These are phyloP conservation scores for Tephrocybe rancida DNA, from an alignment of 768 basidiomycete genomes.

Conservation along the genomic window DNA sequence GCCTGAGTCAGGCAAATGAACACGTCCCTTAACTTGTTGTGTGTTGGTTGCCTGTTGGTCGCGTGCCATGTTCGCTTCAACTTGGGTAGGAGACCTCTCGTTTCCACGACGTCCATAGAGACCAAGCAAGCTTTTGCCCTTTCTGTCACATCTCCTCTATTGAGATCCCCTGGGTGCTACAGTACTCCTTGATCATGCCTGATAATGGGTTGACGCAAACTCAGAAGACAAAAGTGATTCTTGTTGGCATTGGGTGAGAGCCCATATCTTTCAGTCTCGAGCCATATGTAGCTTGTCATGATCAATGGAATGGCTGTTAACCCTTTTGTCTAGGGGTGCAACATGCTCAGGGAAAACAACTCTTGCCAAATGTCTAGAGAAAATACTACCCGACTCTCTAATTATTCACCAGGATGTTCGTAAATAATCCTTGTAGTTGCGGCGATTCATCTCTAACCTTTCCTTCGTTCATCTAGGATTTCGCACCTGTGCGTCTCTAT, in stretches of 20 bases:
- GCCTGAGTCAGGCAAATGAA: no score
- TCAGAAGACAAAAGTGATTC: constrained; percentile 48
- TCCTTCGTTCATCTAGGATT: constrained; percentile 59
- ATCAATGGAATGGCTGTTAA: no score
- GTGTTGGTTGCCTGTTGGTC: no score
- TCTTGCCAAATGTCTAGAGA: constrained; percentile 85
- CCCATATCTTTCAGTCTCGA: constrained; percentile 3
- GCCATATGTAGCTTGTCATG: constrained; percentile 30
- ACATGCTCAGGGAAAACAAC: constrained; percentile 97
- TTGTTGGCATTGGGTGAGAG: constrained; percentile 63
- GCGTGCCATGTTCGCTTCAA: no score
- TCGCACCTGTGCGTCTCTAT: constrained; percentile 71
- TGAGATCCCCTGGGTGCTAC: no score
- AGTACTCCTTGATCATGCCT: constrained; percentile 1
- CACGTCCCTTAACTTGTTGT: no score
- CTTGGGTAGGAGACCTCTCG: no score
- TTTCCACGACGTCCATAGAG: no score
- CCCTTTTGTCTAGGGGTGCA: constrained; percentile 63
- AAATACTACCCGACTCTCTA: constrained; percentile 74
- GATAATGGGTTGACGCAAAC: constrained; percentile 2
- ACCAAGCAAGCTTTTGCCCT: no score
- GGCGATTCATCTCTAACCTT: constrained; percentile 5
- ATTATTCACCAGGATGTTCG: constrained; percentile 93
- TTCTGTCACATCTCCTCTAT: no score
- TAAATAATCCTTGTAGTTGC: constrained; percentile 16